Conservation (phyloP, 2,329 filamentous ascomycete genomes). For the Aureobasidium uvarum region DNA sequence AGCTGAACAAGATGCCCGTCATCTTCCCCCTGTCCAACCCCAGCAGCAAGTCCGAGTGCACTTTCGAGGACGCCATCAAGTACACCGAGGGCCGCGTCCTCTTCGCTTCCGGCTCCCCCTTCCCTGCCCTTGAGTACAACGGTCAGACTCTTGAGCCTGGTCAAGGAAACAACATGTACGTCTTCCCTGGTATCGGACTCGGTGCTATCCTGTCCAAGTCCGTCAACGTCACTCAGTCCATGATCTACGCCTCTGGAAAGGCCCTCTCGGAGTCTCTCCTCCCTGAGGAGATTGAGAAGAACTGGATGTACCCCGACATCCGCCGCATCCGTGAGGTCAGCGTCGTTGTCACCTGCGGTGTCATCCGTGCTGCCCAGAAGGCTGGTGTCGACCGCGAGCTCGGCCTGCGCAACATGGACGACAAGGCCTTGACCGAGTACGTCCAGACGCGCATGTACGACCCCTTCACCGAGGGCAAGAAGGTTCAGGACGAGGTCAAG, state of each 20-base stretch:
- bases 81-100: conserved; percentile 89
- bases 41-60: conserved; percentile 94
- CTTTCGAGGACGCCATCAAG: conserved; percentile 86
- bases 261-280: conserved; percentile 76
- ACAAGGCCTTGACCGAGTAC: conserved; percentile 70
- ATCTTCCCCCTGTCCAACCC: conserved; percentile 94
- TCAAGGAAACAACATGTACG: conserved; percentile 81
- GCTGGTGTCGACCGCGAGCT: conserved; percentile 61
- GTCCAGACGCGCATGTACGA: conserved; percentile 53
- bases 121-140: conserved; percentile 60
- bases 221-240: conserved; percentile 81
- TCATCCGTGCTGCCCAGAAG: conserved; percentile 86
- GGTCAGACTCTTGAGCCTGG: conserved; percentile 51
- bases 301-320: conserved; percentile 87
- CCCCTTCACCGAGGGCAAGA: conserved; percentile 48
- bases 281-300: conserved; percentile 74
- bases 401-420: conserved; percentile 63
- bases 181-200: conserved; percentile 94
- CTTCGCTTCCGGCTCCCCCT: conserved; percentile 94
- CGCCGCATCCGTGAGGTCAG: conserved; percentile 89
- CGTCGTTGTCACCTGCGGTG: conserved; percentile 79
- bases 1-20: conserved; percentile 67
- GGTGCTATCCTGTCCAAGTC: conserved; percentile 90
- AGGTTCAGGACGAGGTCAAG: conserved; percentile 37
- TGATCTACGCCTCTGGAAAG: conserved; percentile 93